Evolutionary conservation across 306 rosid species (phyloP).

Genomic region (Senna siamea): DNA sequence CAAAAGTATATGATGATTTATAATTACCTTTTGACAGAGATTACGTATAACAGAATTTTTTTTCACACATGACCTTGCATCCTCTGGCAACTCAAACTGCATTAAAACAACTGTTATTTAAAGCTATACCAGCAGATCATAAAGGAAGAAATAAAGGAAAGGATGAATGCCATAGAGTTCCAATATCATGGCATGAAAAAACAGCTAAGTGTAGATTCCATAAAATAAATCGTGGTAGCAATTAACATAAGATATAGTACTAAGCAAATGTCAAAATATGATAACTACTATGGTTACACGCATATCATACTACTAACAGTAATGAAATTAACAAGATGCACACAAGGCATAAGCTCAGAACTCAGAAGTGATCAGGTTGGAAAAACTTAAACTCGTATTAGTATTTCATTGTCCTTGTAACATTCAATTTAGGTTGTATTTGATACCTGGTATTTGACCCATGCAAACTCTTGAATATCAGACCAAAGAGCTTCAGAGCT

Average conservation of each 20-base stretch:
- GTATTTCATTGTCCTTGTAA: neutral
- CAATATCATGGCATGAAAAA: neutral
- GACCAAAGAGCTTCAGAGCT: slow-evolving; percentile 89
- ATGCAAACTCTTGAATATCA: slow-evolving; percentile 80
- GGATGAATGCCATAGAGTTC: slow-evolving; percentile 18
- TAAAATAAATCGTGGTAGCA: neutral
- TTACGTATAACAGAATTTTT: slow-evolving; percentile 85
- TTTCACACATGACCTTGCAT: slow-evolving; percentile 67
- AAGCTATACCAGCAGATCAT: neutral
- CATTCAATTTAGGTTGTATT: slow-evolving; percentile 21
- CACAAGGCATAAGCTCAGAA: no score
- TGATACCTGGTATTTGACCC: slow-evolving; percentile 81
- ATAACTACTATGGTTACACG: no score
- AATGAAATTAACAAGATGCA: no score
- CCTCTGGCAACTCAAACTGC: slow-evolving; percentile 86
- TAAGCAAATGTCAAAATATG: no score
- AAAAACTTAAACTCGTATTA: neutral
- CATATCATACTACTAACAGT: no score
- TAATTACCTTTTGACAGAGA: slow-evolving; percentile 83
- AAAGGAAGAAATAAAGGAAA: slow-evolving; percentile 27
- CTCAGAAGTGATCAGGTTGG: no score
- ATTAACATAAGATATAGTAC: no score
- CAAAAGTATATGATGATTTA: no score
- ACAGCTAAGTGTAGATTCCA: neutral
- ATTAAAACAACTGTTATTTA: slow-evolving; percentile 29